A percentile compares a stretch with the other conserved stretches of the same genome.
These are phyloP conservation scores for Crithidia expoeki DNA, from an alignment of 208 protist species.

Conservation along the genomic window DNA sequence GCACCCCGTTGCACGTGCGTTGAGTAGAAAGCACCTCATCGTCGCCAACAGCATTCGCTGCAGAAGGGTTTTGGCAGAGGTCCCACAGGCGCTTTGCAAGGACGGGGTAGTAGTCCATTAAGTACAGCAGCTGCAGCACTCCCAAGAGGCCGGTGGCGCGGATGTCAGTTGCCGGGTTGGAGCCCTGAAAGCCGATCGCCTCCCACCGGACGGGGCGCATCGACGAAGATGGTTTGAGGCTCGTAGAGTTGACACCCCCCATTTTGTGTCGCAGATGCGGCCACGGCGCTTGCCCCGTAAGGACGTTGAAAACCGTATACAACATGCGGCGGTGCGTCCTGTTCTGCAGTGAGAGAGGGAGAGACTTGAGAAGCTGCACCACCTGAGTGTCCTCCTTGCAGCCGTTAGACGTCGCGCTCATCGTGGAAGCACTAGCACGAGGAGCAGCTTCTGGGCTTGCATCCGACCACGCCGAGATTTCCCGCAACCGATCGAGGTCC, in stretches of 20 bases:
- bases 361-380: slow-evolving; percentile 34
- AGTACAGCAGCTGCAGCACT: slow-evolving; percentile 70
- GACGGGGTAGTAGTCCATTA: slow-evolving; percentile 69
- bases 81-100: slow-evolving; percentile 59
- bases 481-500: background rate
- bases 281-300: slow-evolving; percentile 30
- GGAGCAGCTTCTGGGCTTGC: background rate
- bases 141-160: slow-evolving; percentile 75
- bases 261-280: background rate
- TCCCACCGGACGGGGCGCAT: slow-evolving; percentile 57
- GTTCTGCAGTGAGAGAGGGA: slow-evolving; percentile 35
- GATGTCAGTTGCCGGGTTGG: slow-evolving; percentile 80
- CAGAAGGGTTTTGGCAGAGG: slow-evolving; percentile 40
- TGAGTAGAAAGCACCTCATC: background rate
- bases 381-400: slow-evolving; percentile 17
- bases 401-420: background rate
- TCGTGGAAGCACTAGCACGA: background rate
- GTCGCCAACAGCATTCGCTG: background rate
- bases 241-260: background rate
- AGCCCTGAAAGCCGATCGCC: slow-evolving; percentile 78
- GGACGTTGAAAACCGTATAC: slow-evolving; percentile 54
- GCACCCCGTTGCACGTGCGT: background rate
- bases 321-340: slow-evolving; percentile 59
- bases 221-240: background rate
- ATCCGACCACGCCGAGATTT: background rate